Base-by-base conservation (phyloP, 495 filamentous ascomycete genomes). In the Neurospora hispaniola region DNA sequence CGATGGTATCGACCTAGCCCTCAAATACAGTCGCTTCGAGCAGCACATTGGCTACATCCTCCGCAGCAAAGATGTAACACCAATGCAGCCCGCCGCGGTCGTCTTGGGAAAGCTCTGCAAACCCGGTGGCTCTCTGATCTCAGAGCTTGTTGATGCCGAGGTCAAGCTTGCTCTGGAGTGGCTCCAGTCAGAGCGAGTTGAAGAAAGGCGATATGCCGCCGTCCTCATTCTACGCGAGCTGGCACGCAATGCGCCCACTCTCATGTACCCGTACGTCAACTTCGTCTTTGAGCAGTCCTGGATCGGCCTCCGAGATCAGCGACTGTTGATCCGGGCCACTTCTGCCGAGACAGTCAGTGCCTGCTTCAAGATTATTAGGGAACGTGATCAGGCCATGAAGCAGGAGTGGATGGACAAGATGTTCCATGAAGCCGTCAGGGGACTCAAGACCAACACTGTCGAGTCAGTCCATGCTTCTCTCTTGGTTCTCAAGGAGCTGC, bases 111-210 rank as follows among this genome's bases (percentile, higher is more conserved):
- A 91, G 76, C 87, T 99, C 69, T 96, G 95, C 73, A 90, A 90
- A 74, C 96, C 96, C 3, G 96, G 96, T 62, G 96, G 96, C 62
- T 94, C 96, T 44, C 85, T 99, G 70, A 97, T 96, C 44, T 96
- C 96, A 2, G 96, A 98, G 82, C 84, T 99, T 54, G 96, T 99
- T 48, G 96, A 99, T 76, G 93, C 94, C 73, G 96, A 99, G 79
- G 93, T 98, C 54, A 94, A 97, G 78, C 92, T 93, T 10, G 94
- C 96, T 0, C 83, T 98, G 48, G 96, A 99, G 83, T 97, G 93
- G 92, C 86, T 99, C 69, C 95, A 98, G 77, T 91, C 92, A n/a
- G 96, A 98, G 75, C 88, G 95, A 38, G 90, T 96, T 76, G 96
- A 99, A 82, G 93, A 93, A 74, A 86, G 96, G 75, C 89, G 96